Evolutionary conservation across 2,329 filamentous ascomycete species (phyloP).

Genomic region (Colletotrichum sublineola): DNA sequence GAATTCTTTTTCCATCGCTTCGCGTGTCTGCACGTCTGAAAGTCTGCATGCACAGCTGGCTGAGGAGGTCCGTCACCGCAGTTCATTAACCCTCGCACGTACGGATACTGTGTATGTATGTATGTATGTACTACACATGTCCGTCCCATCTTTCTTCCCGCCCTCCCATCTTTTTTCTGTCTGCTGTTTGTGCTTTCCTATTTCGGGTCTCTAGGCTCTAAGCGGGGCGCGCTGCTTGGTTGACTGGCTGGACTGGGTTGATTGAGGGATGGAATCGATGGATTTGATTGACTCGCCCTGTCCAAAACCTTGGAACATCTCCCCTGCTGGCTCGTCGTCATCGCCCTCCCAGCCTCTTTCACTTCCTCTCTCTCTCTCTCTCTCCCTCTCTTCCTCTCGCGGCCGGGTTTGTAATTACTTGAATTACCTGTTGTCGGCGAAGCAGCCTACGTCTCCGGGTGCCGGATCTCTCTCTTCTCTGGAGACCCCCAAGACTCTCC

Average conservation of each 20-base stretch:
- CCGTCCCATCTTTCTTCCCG: slow-evolving; percentile 30
- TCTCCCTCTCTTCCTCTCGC: neutral
- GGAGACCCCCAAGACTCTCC: slow-evolving; percentile 29
- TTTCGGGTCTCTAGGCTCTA: neutral
- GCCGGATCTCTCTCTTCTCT: neutral
- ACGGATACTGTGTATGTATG: no score
- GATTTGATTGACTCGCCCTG: neutral
- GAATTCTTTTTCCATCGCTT: slow-evolving; percentile 14
- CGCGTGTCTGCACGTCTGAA: slow-evolving; percentile 10
- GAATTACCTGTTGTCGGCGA: neutral
- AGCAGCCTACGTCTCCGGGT: neutral
- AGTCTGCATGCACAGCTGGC: neutral
- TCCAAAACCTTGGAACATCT: slow-evolving; percentile 1
- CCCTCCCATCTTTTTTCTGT: slow-evolving; percentile 15
- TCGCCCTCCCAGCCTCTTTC: slow-evolving; percentile 26
- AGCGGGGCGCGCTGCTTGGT: neutral
- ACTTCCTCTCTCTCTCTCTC: slow-evolving; percentile 23
- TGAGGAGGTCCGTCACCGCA: slow-evolving; percentile 2
- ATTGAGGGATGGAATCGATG: neutral
- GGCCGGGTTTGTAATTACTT: neutral
- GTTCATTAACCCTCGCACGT: neutral
- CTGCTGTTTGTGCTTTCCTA: slow-evolving; percentile 1
- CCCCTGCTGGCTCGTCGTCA: slow-evolving; percentile 20
- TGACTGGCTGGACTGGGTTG: neutral
- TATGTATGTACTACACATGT: neutral